Evolutionary conservation across 2,329 filamentous ascomycete genomes (phyloP).

Genomic region (Ascochyta lentis): DNA sequence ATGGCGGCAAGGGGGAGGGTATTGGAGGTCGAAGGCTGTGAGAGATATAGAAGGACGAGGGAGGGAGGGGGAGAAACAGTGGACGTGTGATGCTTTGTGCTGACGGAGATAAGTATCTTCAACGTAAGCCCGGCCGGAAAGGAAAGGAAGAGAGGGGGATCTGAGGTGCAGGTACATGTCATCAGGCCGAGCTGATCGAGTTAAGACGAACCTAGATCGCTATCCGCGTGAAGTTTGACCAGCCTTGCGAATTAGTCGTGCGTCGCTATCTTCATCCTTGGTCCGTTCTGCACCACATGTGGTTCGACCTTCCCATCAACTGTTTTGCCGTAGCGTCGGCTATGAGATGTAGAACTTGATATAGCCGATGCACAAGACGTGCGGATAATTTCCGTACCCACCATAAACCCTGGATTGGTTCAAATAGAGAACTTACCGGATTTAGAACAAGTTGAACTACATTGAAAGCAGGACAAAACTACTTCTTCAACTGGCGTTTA

Average conservation of each 20-base stretch:
- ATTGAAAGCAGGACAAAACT: slow-evolving; percentile 11
- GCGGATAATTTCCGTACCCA: not conserved
- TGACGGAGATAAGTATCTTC: not conserved
- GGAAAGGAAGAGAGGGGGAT: not conserved
- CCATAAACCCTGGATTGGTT: slow-evolving; percentile 2
- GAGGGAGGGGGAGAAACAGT: not conserved
- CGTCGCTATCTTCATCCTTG: too few relatives aligned
- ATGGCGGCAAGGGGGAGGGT: too few relatives aligned
- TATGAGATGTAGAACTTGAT: not conserved
- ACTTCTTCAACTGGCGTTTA: too few relatives aligned
- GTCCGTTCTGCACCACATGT: too few relatives aligned
- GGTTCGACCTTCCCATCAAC: too few relatives aligned
- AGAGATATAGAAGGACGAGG: too few relatives aligned
- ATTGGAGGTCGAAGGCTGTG: too few relatives aligned
- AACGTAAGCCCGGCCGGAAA: not conserved
- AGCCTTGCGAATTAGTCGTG: not conserved
- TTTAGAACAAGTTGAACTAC: too few relatives aligned
- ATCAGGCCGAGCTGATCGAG: not conserved
- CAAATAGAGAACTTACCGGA: too few relatives aligned
- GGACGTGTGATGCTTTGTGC: too few relatives aligned
- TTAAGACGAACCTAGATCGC: not conserved
- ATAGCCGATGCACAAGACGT: not conserved
- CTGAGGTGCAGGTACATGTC: not conserved
- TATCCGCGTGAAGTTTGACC: not conserved
- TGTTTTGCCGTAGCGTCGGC: not conserved